Evolutionary conservation across 768 basidiomycete species (phyloP).

Genomic region (Scleroderma citrinum): DNA sequence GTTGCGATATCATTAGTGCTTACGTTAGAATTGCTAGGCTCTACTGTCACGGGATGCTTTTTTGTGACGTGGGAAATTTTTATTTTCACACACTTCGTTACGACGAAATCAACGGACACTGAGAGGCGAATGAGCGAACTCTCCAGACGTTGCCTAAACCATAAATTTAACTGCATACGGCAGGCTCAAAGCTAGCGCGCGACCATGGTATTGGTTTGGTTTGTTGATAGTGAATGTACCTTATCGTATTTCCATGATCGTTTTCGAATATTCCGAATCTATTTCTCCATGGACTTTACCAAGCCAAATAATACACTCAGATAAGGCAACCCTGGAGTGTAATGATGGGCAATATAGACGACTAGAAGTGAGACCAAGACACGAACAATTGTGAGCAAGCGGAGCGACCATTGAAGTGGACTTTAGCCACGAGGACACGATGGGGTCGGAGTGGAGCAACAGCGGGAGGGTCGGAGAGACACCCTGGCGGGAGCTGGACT

Average conservation of each 20-base stretch:
- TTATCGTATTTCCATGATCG: no score
- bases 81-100: constrained; percentile 10
- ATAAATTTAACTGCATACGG: constrained; percentile 11
- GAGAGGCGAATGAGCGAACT: constrained; percentile 1
- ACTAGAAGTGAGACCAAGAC: no score
- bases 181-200: constrained; percentile 7
- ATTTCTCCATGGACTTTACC: not conserved
- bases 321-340: no score
- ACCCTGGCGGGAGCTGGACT: no score
- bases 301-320: no score
- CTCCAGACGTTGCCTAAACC: not conserved
- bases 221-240: constrained; percentile 11
- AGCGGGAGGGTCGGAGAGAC: no score
- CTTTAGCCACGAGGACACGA: no score
- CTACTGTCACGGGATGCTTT: constrained; percentile 52
- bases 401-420: no score
- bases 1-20: constrained; percentile 11
- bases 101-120: not conserved
- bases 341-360: no score
- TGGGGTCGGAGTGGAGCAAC: no score
- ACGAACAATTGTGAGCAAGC: no score
- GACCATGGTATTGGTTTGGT: constrained; percentile 9
- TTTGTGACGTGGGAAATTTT: constrained; percentile 25
- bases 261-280: not conserved
- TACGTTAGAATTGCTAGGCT: constrained; percentile 32